Evolutionary conservation across 352 stramenopile species (phyloP), one percentile per base, ranked within the genome.

Genomic region (Phytophthora sojae): DNA sequence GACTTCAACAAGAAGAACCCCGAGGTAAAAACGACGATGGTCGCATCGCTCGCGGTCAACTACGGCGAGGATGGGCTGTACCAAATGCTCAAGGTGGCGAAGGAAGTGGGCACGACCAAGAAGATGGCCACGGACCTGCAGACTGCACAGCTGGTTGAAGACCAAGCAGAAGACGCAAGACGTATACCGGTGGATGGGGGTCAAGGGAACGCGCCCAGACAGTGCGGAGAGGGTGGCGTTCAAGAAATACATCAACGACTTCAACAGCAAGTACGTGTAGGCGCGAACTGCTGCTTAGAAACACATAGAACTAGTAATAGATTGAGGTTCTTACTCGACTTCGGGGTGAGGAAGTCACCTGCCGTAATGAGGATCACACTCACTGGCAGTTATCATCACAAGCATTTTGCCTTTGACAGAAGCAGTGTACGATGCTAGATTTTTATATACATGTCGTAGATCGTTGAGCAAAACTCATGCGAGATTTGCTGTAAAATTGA

Each of bases 231-330:
- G 23, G 23, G 12, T 32, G 32, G 11, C 9, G 2, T 30, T 6
- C 52, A 42, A 30, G 30, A 63, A 57, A 21, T 69, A 69, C 23
- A 19, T 63, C n/a, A 42, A 63, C n/a, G 30, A 62, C 14, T 62
- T 57, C 32, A 69, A 64, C 32, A 17, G 17, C 7, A 25, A 12
- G 6, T 56, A 62, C 42, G 17, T 50, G 32, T 7, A 14, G 32
- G 1, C 7, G 32, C 32, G 12, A 15, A 8, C 12, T 39, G 32
- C 32, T 8, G 12, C 32, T 39, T 39, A 39, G 32, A 39, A 15
- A 39, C 9, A 3, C 32, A 39, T 11, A 39, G 7, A 39, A 12
- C 32, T 39, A 39, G 32, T 39, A 39, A 12, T 39, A 14, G 2
- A 39, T 14, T 39, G 6, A 35, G 30, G 6, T 39, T 15, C 32